These are phyloP conservation scores for Ceraceosorus guamensis DNA, from an alignment of 1,284 basidiomycete genomes.

Conservation along the genomic window DNA sequence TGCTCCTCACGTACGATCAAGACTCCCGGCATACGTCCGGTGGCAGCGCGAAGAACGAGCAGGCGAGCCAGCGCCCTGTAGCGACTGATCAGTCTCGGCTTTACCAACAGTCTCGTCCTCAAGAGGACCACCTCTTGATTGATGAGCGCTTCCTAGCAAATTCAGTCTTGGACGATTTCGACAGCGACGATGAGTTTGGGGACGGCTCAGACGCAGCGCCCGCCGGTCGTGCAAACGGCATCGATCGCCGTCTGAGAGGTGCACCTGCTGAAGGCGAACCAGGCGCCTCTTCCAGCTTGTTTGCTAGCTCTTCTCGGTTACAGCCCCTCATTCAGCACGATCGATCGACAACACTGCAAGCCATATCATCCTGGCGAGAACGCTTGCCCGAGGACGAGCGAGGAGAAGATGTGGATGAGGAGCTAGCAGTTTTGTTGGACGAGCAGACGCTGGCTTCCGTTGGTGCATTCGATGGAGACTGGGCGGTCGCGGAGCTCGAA, in stretches of 20 bases:
- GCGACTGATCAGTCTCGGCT: no score
- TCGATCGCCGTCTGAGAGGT: no score
- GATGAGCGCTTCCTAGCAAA: conserved; percentile 38
- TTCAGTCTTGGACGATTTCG: conserved; percentile 26
- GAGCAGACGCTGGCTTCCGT: conserved; percentile 60
- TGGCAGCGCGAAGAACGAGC: no score
- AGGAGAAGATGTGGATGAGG: conserved; percentile 31
- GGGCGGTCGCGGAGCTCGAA: conserved; percentile 57
- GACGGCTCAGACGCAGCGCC: no score
- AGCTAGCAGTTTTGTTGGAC: conserved; percentile 28
- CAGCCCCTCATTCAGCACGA: neutral
- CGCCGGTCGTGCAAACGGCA: no score
- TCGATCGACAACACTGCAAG: neutral
- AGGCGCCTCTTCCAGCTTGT: neutral
- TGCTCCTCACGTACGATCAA: no score
- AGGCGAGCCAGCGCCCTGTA: no score
- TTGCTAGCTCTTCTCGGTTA: neutral
- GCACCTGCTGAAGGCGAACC: no score
- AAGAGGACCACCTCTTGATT: conserved; percentile 5
- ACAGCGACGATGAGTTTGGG: neutral
- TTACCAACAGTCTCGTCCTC: no score
- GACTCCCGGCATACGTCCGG: no score
- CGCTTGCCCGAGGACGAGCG: neutral
- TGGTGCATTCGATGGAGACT: conserved; percentile 76
- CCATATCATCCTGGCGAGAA: conserved; percentile 21